phyloP scores from a whole-genome alignment of 805 yeast genomes.

The Nakazawaea molendinolei region DNA sequence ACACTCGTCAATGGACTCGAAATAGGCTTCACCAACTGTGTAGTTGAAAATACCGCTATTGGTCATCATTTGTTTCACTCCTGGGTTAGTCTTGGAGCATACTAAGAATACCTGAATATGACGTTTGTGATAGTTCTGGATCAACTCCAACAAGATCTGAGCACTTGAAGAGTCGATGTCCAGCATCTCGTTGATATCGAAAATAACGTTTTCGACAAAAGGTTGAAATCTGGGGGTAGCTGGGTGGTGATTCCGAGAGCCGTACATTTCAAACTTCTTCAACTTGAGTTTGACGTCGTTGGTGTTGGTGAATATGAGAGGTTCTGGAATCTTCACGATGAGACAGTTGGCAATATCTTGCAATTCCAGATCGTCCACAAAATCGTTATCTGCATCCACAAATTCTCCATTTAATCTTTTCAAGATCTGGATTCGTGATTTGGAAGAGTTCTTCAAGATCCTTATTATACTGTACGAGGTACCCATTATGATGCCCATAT shows the following conservation, averaged over 20 bases:
- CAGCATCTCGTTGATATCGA: slow-evolving; percentile 80
- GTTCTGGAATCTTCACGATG: slow-evolving; percentile 79
- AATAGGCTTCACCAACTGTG: not conserved
- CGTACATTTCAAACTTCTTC: slow-evolving; percentile 66
- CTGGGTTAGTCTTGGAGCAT: slow-evolving; percentile 20
- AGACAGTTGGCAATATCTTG: slow-evolving; percentile 63
- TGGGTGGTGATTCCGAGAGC: slow-evolving; percentile 71
- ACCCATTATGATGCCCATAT: slow-evolving; percentile 87
- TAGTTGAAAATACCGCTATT: slow-evolving; percentile 12
- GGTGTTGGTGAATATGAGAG: slow-evolving; percentile 81
- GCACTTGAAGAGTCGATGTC: slow-evolving; percentile 75
- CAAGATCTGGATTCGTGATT: slow-evolving; percentile 78
- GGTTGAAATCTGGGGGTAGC: slow-evolving; percentile 51
- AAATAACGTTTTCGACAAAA: slow-evolving; percentile 50
- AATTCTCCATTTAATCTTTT: slow-evolving; percentile 50
- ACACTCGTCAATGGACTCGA: not conserved
- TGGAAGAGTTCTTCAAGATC: slow-evolving; percentile 73
- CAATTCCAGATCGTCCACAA: slow-evolving; percentile 20
- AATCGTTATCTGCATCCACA: slow-evolving; percentile 56
- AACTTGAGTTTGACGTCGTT: slow-evolving; percentile 67
- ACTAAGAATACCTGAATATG: slow-evolving; percentile 48
- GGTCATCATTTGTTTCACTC: slow-evolving; percentile 17
- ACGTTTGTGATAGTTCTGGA: slow-evolving; percentile 46
- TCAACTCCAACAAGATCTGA: slow-evolving; percentile 59
- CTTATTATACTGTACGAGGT: slow-evolving; percentile 72